Percentiles rank a stretch among this genome's conserved stretches.
phyloP scores from a whole-genome alignment of 75 land plant genomes.

The Cunninghamia lanceolata region DNA sequence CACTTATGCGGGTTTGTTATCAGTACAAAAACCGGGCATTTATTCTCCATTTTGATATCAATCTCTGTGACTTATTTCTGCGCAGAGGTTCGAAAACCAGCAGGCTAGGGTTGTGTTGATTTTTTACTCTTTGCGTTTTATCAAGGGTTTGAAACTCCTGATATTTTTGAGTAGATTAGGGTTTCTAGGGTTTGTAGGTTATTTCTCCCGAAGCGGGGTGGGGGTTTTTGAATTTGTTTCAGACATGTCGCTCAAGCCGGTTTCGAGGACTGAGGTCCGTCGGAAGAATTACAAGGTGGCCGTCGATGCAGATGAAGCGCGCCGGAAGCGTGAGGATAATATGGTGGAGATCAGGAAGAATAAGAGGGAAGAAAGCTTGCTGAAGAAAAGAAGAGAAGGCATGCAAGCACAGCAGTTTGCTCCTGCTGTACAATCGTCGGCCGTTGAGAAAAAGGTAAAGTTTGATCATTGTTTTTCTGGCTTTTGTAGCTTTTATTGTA shows the following conservation, averaged over 20 bases:
- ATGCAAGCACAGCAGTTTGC: slow-evolving; percentile 59
- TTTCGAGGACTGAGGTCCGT: slow-evolving; percentile 43
- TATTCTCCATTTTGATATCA: background rate
- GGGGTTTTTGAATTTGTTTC: background rate
- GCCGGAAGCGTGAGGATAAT: slow-evolving; percentile 58
- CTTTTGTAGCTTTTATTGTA: background rate
- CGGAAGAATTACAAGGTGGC: slow-evolving; percentile 57
- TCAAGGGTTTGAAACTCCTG: background rate
- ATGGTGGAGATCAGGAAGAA: slow-evolving; percentile 65
- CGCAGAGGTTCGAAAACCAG: background rate
- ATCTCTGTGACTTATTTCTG: background rate
- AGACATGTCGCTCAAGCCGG: slow-evolving; percentile 55
- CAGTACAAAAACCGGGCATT: background rate
- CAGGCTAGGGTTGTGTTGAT: background rate
- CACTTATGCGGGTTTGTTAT: background rate
- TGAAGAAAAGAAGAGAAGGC: slow-evolving; percentile 57
- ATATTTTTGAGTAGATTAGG: background rate
- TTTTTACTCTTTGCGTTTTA: background rate
- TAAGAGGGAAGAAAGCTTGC: slow-evolving; percentile 56
- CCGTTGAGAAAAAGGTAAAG: slow-evolving; percentile 53
- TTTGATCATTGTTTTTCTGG: background rate
- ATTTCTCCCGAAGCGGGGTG: background rate
- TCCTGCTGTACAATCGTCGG: slow-evolving; percentile 24
- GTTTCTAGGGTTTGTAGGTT: slow-evolving; percentile 4
- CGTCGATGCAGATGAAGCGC: slow-evolving; percentile 58